Evolutionary conservation across 2,329 filamentous ascomycete genomes (phyloP).

Genomic region (Aaosphaeria arxii): DNA sequence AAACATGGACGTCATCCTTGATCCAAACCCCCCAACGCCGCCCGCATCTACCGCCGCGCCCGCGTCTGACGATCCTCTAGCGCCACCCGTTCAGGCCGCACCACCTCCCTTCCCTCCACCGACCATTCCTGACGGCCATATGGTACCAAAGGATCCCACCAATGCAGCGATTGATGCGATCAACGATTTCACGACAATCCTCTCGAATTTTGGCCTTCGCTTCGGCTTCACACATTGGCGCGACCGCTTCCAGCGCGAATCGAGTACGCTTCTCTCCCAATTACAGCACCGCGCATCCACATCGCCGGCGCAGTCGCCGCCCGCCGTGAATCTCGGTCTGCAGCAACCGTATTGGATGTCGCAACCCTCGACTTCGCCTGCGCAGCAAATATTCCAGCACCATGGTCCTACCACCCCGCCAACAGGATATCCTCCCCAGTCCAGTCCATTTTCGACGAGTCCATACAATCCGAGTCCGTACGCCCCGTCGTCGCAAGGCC

Average conservation of each 20-base stretch:
- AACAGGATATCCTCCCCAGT: constrained; percentile 19
- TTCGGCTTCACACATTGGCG: constrained; percentile 52
- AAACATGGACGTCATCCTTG: constrained; percentile 48
- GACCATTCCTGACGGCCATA: constrained; percentile 19
- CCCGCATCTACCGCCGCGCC: constrained; percentile 29
- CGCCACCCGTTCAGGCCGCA: constrained; percentile 22
- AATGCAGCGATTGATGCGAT: constrained; percentile 45
- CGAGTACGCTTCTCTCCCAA: constrained; percentile 38
- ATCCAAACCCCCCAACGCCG: constrained; percentile 41
- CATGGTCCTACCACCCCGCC: constrained; percentile 28
- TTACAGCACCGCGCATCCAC: constrained; percentile 35
- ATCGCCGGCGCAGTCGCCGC: constrained; percentile 23
- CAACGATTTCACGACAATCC: constrained; percentile 45
- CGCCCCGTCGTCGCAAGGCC: constrained; percentile 6
- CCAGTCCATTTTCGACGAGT: constrained; percentile 26
- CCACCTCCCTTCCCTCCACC: constrained; percentile 31
- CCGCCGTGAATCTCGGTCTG: constrained; percentile 5
- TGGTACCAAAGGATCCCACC: constrained; percentile 28
- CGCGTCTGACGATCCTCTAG: constrained; percentile 35
- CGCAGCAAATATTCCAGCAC: neutral
- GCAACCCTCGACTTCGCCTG: neutral
- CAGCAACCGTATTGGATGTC: neutral
- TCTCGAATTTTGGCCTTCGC: constrained; percentile 45
- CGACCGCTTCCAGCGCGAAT: constrained; percentile 47
- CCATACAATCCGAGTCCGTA: constrained; percentile 21